phyloP scores from a whole-genome alignment of 176 grass and related monocot genomes.

The Oryza longistaminata region DNA sequence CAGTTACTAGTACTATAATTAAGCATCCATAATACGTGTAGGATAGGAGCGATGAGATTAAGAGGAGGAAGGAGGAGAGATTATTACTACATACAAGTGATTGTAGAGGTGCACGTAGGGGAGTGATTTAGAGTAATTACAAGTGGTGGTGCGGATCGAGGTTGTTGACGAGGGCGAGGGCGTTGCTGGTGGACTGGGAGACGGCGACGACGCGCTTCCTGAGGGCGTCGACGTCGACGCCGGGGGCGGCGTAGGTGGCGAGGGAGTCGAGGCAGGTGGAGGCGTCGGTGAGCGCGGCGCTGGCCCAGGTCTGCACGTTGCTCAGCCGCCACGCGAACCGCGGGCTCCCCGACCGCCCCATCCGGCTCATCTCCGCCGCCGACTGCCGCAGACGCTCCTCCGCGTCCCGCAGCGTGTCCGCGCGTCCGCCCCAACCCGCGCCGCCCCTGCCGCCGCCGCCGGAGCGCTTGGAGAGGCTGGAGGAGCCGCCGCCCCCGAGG shows the following conservation, averaged over 20 bases:
- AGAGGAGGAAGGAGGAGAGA: too few relatives aligned
- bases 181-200: conserved; percentile 67
- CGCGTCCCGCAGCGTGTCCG: conserved; percentile 53
- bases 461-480: neutral
- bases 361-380: conserved; percentile 53
- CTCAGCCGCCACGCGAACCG: conserved; percentile 64
- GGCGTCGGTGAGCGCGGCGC: conserved; percentile 75
- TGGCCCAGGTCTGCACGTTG: conserved; percentile 89
- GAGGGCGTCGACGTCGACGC: conserved; percentile 15
- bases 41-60: too few relatives aligned
- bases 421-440: conserved; percentile 60
- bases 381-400: conserved; percentile 60
- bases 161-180: conserved; percentile 74
- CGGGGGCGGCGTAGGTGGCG: neutral
- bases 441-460: conserved; percentile 24
- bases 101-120: too few relatives aligned
- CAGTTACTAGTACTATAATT: too few relatives aligned
- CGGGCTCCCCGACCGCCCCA: conserved; percentile 43
- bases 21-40: too few relatives aligned
- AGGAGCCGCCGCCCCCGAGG: conserved; percentile 7
- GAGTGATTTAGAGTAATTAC: too few relatives aligned
- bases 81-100: too few relatives aligned
- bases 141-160: conserved; percentile 34
- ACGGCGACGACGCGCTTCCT: conserved; percentile 45
- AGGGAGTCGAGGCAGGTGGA: conserved; percentile 78